Evolutionary conservation across 2,329 filamentous ascomycete species (phyloP), one percentile per base, ranked within the genome.

Genomic region (Fusarium dlaminii): DNA sequence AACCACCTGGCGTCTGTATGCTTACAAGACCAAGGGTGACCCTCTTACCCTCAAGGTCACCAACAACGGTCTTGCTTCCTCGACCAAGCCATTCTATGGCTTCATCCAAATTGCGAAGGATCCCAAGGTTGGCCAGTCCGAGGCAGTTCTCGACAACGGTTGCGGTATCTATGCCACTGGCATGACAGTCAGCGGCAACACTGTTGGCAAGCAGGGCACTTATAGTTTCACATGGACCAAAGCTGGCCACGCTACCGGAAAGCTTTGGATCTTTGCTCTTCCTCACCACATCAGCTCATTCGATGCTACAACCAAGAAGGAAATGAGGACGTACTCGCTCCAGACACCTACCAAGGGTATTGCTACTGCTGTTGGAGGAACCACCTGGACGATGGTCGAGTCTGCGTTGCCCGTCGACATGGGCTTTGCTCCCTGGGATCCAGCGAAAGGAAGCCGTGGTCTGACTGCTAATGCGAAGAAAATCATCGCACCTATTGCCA

Each of bases 261-360:
- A 86, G 68, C 85, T 98, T 29, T 86, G 96, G 72, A 96, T 97
- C 91, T 98, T 93, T 80, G 94, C 93, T 22, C 84, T 99, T 54
- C 94, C 95, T 29, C 96, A 98, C 81, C 96, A 98, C 75, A 80
- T 94, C 7, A 85, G 90, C 37, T 94, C 93, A 0, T 95, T 98
- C 69, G 90, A 94, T 73, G 75, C 81, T 2, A 82, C 82, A 2
- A 90, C 88, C 5, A 78, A 75, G 40, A 90, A 90, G 14, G 84
- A 83, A 17, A 83, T 85, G 30, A 84, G 86, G 13, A 89, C 84
- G 9, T 80, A 96, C 4, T 86, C 89, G 71, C 84, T 98, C 59
- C 89, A 92, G 64, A 96, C 94, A 1, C 93, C 94, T 0, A 97
- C 94, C 27, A 98, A 98, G 83, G 96, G 96, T 17, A 84, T 90